Evolutionary conservation across 1,139 yeast species (phyloP).

Genomic region (Protomyces inouyei): DNA sequence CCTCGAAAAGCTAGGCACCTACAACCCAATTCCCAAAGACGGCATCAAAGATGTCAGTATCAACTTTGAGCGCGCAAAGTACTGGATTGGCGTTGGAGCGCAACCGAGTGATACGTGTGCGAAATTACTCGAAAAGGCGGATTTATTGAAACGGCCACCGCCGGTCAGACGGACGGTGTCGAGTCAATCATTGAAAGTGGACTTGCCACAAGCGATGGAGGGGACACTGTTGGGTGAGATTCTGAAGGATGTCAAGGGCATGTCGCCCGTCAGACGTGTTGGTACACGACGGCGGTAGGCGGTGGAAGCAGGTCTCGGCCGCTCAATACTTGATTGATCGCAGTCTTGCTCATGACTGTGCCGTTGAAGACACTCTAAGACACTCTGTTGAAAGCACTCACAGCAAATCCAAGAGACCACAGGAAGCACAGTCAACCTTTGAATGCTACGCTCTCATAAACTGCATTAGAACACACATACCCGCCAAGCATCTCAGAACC

Average conservation of each 20-base stretch:
- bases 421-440: no score
- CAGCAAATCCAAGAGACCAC: no score
- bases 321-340: no score
- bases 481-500: conserved; percentile 1
- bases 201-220: neutral
- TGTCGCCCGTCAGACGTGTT: neutral
- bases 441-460: no score
- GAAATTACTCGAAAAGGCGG: conserved; percentile 71
- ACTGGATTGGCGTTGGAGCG: conserved; percentile 99
- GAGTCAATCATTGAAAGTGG: neutral
- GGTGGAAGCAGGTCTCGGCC: neutral
- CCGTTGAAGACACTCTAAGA: neutral
- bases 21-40: conserved; percentile 76
- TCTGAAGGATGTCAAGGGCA: neutral
- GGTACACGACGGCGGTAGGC: neutral
- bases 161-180: neutral
- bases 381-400: neutral
- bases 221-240: neutral
- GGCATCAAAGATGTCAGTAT: conserved; percentile 70
- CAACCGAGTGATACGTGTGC: conserved; percentile 83
- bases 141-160: neutral
- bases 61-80: conserved; percentile 87
- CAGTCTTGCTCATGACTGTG: neutral
- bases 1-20: conserved; percentile 91
- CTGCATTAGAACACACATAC: no score